Percentiles rank a stretch among this genome's conserved stretches.
Evolutionary conservation across 441 rosid species (phyloP).

Genomic region (Kokia cookei): DNA sequence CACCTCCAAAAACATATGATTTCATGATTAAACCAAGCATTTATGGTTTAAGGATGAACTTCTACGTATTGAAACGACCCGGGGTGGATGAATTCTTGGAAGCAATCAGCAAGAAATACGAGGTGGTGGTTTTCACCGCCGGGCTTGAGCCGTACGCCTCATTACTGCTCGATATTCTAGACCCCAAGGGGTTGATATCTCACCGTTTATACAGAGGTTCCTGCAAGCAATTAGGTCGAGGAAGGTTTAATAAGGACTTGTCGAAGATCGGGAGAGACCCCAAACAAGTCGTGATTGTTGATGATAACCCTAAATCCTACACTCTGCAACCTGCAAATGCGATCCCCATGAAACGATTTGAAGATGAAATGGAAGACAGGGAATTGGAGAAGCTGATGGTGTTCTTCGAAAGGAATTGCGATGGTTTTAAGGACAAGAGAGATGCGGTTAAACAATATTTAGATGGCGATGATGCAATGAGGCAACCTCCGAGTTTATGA

Average conservation of each 20-base stretch:
- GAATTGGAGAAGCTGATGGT: slow-evolving; percentile 47
- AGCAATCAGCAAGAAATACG: slow-evolving; percentile 42
- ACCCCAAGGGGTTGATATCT: slow-evolving; percentile 41
- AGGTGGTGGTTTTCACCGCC: slow-evolving; percentile 82
- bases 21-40: slow-evolving; percentile 56
- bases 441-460: slow-evolving; percentile 54
- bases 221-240: slow-evolving; percentile 41
- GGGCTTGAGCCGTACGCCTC: slow-evolving; percentile 76
- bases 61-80: slow-evolving; percentile 76
- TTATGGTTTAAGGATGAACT: slow-evolving; percentile 44
- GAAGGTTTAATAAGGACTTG: slow-evolving; percentile 64
- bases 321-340: slow-evolving; percentile 72
- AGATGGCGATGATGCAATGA: background rate
- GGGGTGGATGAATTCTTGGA: slow-evolving; percentile 70
- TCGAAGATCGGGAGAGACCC: slow-evolving; percentile 51
- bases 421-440: slow-evolving; percentile 55
- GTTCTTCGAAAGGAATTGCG: slow-evolving; percentile 46
- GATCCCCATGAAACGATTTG: slow-evolving; percentile 57
- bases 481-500: background rate
- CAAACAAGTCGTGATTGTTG: slow-evolving; percentile 58
- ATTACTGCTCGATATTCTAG: slow-evolving; percentile 57
- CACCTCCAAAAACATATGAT: slow-evolving; percentile 22
- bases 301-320: slow-evolving; percentile 75
- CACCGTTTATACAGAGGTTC: slow-evolving; percentile 63
- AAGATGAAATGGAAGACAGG: slow-evolving; percentile 41